phyloP scores from a whole-genome alignment of 768 basidiomycete species.

The Leccinellum rugosiceps region DNA sequence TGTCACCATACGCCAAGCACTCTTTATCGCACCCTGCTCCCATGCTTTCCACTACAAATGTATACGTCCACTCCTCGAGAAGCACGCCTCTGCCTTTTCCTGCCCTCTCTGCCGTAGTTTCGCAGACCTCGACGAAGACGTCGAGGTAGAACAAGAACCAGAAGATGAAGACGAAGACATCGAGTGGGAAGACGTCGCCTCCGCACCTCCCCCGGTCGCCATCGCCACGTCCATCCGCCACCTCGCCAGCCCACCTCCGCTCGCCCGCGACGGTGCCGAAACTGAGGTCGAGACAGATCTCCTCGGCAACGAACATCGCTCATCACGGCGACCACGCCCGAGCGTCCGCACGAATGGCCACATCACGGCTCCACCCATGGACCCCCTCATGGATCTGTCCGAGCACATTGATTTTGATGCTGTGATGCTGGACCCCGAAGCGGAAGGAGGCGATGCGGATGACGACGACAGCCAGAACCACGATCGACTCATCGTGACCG shows the following conservation, averaged over 20 bases:
- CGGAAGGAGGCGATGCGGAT: conserved; percentile 5
- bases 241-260: conserved; percentile 22
- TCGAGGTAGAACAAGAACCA: conserved; percentile 60
- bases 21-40: conserved; percentile 97
- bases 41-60: conserved; percentile 98
- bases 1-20: conserved; percentile 90
- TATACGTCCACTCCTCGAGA: conserved; percentile 83
- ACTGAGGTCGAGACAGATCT: conserved; percentile 32
- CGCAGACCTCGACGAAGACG: conserved; percentile 93
- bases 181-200: conserved; percentile 20
- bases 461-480: conserved; percentile 10
- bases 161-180: conserved; percentile 29
- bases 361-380: conserved; percentile 6
- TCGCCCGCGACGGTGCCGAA: conserved; percentile 31
- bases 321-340: conserved; percentile 14
- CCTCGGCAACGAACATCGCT: conserved; percentile 11
- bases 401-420: conserved; percentile 20
- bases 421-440: conserved; percentile 29
- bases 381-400: conserved; percentile 5
- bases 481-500: conserved; percentile 1
- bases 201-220: not conserved
- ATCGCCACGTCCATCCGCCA: conserved; percentile 8
- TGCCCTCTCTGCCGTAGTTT: conserved; percentile 95
- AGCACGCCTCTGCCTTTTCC: conserved; percentile 90
- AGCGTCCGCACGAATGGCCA: conserved; percentile 30